Evolutionary conservation across 1,284 basidiomycete species (phyloP).

Genomic region (Tilletia horrida): DNA sequence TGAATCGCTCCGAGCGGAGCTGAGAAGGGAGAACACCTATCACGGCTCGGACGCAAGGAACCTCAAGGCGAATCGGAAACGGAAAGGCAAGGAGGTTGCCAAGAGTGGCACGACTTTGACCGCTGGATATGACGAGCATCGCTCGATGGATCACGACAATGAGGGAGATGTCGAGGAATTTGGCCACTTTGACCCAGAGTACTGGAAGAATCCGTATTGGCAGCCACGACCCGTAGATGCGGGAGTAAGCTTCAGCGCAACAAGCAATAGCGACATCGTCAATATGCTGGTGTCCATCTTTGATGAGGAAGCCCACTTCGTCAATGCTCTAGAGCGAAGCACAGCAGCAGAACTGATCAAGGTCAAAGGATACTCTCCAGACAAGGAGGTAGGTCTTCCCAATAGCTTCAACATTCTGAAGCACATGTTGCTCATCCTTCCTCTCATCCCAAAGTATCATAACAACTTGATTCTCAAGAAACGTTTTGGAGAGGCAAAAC

Average conservation of each 20-base stretch:
- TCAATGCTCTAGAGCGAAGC: conserved; percentile 47
- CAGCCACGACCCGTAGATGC: conserved; percentile 26
- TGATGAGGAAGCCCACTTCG: conserved; percentile 48
- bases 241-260: conserved; percentile 40
- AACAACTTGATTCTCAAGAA: conserved; percentile 53
- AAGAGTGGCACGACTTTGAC: conserved; percentile 20
- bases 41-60: background rate
- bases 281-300: conserved; percentile 52
- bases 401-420: background rate
- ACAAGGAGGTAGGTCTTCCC: conserved; percentile 28
- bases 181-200: background rate
- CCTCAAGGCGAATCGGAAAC: background rate
- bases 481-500: conserved; percentile 45
- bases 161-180: conserved; percentile 23
- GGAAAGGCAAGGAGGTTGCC: background rate
- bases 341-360: conserved; percentile 49
- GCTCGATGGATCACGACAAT: conserved; percentile 19
- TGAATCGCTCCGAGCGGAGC: conserved; percentile 44
- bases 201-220: conserved; percentile 24
- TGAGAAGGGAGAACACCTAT: conserved; percentile 23
- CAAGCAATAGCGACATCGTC: conserved; percentile 47
- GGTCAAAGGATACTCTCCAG: conserved; percentile 41
- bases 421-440: conserved; percentile 8
- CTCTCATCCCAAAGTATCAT: conserved; percentile 27
- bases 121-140: conserved; percentile 7